phyloP scores from a whole-genome alignment of 371 early-diverging fungal genomes.

The Fennellomyces sp. region DNA sequence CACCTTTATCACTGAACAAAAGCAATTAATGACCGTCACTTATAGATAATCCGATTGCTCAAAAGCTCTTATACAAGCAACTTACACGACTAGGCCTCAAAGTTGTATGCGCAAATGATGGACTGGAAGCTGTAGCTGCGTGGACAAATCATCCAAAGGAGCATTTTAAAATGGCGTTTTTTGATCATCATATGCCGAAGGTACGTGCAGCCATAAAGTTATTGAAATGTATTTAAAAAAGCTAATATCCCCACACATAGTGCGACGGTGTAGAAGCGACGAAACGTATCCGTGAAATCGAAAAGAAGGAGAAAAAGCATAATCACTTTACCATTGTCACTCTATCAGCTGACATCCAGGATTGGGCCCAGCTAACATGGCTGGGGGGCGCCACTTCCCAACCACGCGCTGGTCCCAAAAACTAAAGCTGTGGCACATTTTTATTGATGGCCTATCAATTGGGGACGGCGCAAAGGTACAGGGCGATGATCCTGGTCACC shows the following conservation, averaged over 20 bases:
- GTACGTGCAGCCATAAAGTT: background rate
- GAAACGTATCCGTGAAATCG: conserved; percentile 34
- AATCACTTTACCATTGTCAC: conserved; percentile 28
- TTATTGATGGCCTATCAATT: no score
- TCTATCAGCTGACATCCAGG: conserved; percentile 14
- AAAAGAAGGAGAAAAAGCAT: conserved; percentile 19
- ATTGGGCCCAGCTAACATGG: conserved; percentile 8
- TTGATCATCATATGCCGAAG: conserved; percentile 54
- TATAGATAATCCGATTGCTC: conserved; percentile 47
- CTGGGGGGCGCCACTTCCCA: no score
- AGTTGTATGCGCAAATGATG: conserved; percentile 47
- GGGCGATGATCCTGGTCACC: no score
- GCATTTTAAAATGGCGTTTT: conserved; percentile 42
- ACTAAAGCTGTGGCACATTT: no score
- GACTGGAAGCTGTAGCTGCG: conserved; percentile 38
- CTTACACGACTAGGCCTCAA: conserved; percentile 41
- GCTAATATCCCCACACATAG: conserved; percentile 4
- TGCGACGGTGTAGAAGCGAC: conserved; percentile 55
- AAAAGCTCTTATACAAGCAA: conserved; percentile 40
- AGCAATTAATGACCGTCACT: background rate
- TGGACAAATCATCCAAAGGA: conserved; percentile 33
- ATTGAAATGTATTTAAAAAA: no score
- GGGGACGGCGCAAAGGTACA: no score
- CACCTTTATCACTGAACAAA: background rate
- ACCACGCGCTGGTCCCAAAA: no score